phyloP scores from a whole-genome alignment of 2,329 filamentous ascomycete genomes.

The Aspergillus niger region DNA sequence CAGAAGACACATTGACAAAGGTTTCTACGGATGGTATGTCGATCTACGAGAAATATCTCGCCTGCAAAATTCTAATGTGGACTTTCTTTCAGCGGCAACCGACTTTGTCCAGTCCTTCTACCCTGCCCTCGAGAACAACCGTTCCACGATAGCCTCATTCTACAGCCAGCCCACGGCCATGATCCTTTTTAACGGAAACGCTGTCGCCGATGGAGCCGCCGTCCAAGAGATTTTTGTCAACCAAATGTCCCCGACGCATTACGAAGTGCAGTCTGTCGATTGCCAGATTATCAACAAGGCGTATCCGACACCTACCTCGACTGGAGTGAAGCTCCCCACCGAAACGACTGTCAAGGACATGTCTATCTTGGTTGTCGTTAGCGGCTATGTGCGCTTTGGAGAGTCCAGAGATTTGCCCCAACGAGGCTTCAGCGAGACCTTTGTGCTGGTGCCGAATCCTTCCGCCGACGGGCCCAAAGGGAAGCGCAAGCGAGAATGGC shows the following conservation, averaged over 20 bases:
- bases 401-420: slow-evolving; percentile 61
- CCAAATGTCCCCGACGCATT: slow-evolving; percentile 64
- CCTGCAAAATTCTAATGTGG: neutral
- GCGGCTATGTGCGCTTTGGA: slow-evolving; percentile 70
- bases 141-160: slow-evolving; percentile 63
- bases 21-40: slow-evolving; percentile 45
- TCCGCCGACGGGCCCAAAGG: slow-evolving; percentile 56
- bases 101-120: slow-evolving; percentile 76
- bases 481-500: slow-evolving; percentile 59
- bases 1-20: slow-evolving; percentile 42
- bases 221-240: slow-evolving; percentile 70
- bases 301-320: slow-evolving; percentile 58
- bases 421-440: slow-evolving; percentile 75
- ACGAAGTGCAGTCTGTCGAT: slow-evolving; percentile 75
- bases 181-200: slow-evolving; percentile 78
- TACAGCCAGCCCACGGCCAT: slow-evolving; percentile 65
- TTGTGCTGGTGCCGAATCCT: slow-evolving; percentile 75
- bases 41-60: neutral
- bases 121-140: slow-evolving; percentile 64
- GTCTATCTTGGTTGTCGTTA: slow-evolving; percentile 71
- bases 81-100: slow-evolving; percentile 60
- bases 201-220: slow-evolving; percentile 62
- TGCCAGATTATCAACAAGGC: slow-evolving; percentile 74
- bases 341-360: slow-evolving; percentile 59
- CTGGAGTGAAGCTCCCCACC: slow-evolving; percentile 40